phyloP scores from a whole-genome alignment of 2,329 filamentous ascomycete genomes.

The Xylariaceae sp. region DNA sequence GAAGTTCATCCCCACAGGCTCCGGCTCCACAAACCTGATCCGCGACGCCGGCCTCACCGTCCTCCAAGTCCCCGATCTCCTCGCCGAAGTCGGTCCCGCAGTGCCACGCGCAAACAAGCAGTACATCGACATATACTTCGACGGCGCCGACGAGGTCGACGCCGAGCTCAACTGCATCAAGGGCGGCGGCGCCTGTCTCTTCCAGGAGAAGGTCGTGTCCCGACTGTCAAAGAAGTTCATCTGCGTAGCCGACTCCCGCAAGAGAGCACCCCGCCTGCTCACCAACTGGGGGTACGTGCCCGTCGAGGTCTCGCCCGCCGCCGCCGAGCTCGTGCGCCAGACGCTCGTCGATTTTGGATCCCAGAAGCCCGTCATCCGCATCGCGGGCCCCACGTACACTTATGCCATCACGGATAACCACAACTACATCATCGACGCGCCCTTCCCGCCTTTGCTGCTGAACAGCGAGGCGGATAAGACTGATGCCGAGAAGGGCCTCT shows the following conservation, averaged over 20 bases:
- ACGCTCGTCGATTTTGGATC: slow-evolving; percentile 72
- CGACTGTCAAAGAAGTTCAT: slow-evolving; percentile 80
- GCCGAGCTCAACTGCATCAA: slow-evolving; percentile 95
- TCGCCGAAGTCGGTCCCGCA: slow-evolving; percentile 42
- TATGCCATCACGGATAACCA: slow-evolving; percentile 83
- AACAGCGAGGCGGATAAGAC: slow-evolving; percentile 37
- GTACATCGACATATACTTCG: slow-evolving; percentile 84
- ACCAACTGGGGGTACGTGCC: slow-evolving; percentile 79
- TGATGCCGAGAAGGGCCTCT: slow-evolving; percentile 61
- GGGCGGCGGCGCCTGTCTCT: slow-evolving; percentile 93
- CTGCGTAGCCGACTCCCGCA: slow-evolving; percentile 88
- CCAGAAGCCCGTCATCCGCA: slow-evolving; percentile 64
- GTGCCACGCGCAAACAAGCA: slow-evolving; percentile 41
- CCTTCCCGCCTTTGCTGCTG: slow-evolving; percentile 71
- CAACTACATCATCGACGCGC: slow-evolving; percentile 89
- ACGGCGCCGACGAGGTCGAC: slow-evolving; percentile 96
- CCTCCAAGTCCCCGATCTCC: slow-evolving; percentile 72
- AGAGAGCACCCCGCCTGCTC: slow-evolving; percentile 72
- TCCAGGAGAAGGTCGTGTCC: slow-evolving; percentile 96
- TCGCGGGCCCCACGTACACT: slow-evolving; percentile 71
- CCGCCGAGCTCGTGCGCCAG: slow-evolving; percentile 70
- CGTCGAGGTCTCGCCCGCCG: slow-evolving; percentile 87
- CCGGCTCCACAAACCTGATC: slow-evolving; percentile 85
- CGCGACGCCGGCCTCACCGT: slow-evolving; percentile 71
- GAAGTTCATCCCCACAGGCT: slow-evolving; percentile 88